A percentile compares a stretch with the other conserved stretches of the same genome.
phyloP scores from a whole-genome alignment of 1,284 basidiomycete species.

The Schizophyllum amplum region DNA sequence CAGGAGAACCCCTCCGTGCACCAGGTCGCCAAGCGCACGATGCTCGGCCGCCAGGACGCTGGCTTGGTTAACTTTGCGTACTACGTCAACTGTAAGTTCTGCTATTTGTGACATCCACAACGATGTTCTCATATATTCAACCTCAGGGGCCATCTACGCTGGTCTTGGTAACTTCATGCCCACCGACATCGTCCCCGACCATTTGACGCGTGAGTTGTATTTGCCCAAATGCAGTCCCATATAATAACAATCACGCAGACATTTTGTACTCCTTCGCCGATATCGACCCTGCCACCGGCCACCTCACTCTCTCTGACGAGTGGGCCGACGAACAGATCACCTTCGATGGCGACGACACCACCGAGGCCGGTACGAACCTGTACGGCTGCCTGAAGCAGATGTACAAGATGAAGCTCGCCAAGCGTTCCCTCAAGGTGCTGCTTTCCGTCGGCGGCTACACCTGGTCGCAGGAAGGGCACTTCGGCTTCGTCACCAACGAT shows the following conservation, averaged over 20 bases:
- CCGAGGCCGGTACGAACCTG: conserved; percentile 53
- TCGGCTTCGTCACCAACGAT: conserved; percentile 50
- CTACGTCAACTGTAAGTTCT: conserved; percentile 50
- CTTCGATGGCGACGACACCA: neutral
- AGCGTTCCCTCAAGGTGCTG: conserved; percentile 72
- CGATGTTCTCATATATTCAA: neutral
- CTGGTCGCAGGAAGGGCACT: conserved; percentile 59
- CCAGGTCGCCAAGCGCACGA: conserved; percentile 37
- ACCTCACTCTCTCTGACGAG: conserved; percentile 64
- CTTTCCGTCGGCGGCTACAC: conserved; percentile 76
- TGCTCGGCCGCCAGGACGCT: conserved; percentile 5
- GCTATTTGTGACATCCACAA: neutral
- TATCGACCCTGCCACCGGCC: conserved; percentile 58
- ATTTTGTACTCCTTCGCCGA: conserved; percentile 87
- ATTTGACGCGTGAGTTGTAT: conserved; percentile 36
- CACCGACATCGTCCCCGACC: conserved; percentile 47
- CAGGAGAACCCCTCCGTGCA: conserved; percentile 29
- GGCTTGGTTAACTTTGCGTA: conserved; percentile 50
- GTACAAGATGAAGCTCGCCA: conserved; percentile 62
- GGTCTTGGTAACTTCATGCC: conserved; percentile 14
- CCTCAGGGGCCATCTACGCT: neutral
- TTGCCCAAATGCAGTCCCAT: neutral
- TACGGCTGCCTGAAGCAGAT: conserved; percentile 88
- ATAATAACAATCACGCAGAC: conserved; percentile 35
- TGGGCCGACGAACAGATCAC: conserved; percentile 78